Percentiles rank a stretch among this genome's conserved stretches.
These are phyloP conservation scores for Hsuehochloa calcarea DNA, from an alignment of 176 grass and related monocot genomes.

Conservation along the genomic window DNA sequence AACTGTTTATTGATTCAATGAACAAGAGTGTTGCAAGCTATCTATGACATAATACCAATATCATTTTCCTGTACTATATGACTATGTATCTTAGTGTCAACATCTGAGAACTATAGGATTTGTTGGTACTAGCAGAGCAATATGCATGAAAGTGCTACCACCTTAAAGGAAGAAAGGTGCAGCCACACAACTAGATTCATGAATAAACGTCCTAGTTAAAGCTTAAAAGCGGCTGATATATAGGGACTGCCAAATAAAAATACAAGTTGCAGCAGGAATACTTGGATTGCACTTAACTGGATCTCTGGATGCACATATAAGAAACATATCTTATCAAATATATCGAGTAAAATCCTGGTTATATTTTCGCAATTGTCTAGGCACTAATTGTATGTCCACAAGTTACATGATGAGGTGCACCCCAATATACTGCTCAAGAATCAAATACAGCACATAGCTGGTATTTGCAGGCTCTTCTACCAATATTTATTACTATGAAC, in stretches of 20 bases:
- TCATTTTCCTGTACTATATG: neutral
- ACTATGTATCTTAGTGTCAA: constrained; percentile 8
- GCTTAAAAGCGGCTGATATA: constrained; percentile 11
- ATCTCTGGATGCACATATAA: constrained; percentile 5
- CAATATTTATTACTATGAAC: constrained; percentile 14
- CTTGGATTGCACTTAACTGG: constrained; percentile 7
- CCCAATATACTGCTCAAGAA: neutral
- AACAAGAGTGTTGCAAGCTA: neutral
- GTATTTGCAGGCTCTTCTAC: constrained; percentile 16
- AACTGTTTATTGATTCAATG: neutral
- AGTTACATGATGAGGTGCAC: constrained; percentile 25
- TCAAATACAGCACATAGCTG: neutral
- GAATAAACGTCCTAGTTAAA: constrained; percentile 20
- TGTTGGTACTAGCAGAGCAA: neutral
- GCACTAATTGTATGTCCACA: neutral
- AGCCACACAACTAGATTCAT: neutral
- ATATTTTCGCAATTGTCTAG: neutral
- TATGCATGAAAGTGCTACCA: constrained; percentile 1
- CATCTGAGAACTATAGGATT: constrained; percentile 25
- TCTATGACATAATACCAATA: neutral
- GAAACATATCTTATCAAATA: neutral
- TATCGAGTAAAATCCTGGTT: neutral
- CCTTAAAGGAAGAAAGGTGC: constrained; percentile 1
- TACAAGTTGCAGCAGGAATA: constrained; percentile 18
- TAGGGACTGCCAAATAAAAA: constrained; percentile 9